phyloP scores from a whole-genome alignment of 148 eudicot species.

The Oxyria digyna region DNA sequence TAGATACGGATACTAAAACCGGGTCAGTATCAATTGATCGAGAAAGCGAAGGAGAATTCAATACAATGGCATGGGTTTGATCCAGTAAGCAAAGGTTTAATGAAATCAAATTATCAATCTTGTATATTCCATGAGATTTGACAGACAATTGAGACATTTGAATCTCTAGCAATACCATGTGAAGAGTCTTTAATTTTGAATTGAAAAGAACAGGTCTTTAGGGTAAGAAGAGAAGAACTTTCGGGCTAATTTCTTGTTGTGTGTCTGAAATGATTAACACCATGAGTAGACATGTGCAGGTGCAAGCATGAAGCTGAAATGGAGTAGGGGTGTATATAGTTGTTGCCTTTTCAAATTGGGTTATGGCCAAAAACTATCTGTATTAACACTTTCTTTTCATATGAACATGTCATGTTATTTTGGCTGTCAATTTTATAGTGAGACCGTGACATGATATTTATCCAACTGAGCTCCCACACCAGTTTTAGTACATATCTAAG shows the following conservation, averaged over 20 bases:
- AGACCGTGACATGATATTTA: slow-evolving; percentile 1
- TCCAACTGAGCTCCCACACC: slow-evolving; percentile 4
- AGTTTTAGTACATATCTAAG: background rate
- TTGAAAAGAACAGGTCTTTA: background rate
- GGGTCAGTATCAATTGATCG: background rate
- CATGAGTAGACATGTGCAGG: slow-evolving; percentile 5
- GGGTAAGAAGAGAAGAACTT: slow-evolving; percentile 1
- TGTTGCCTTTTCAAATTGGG: slow-evolving; percentile 3
- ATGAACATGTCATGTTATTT: background rate
- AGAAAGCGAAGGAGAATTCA: background rate
- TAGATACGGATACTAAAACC: background rate
- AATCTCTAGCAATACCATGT: background rate
- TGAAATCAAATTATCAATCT: too few species aligned
- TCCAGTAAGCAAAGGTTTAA: too few species aligned
- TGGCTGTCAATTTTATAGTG: background rate
- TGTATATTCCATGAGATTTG: background rate
- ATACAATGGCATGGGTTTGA: too few species aligned
- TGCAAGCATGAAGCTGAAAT: background rate
- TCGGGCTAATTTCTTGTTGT: background rate
- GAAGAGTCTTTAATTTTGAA: background rate
- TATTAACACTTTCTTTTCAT: background rate
- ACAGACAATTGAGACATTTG: background rate
- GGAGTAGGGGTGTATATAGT: background rate
- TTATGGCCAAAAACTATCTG: background rate
- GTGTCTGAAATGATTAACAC: slow-evolving; percentile 1